phyloP scores from a whole-genome alignment of 192 early-diverging fungal species.

The Piromyces finnis region DNA sequence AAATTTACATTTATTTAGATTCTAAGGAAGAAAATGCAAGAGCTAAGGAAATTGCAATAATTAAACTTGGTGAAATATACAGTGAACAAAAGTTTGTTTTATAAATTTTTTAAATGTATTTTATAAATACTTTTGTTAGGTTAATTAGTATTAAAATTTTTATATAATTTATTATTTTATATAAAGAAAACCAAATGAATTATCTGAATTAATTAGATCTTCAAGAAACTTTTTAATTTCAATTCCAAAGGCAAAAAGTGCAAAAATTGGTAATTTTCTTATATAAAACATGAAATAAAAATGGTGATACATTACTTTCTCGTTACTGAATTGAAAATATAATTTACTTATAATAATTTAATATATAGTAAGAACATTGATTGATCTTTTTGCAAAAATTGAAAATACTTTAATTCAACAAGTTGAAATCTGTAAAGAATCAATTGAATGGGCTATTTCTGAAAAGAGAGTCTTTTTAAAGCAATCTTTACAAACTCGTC shows the following conservation, averaged over 20 bases:
- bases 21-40: conserved; percentile 10
- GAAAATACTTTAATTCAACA: conserved; percentile 73
- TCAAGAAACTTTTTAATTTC: conserved; percentile 60
- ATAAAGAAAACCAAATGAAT: conserved; percentile 49
- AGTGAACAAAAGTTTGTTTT: conserved; percentile 34
- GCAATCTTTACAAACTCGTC: conserved; percentile 84
- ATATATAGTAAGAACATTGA: conserved; percentile 53
- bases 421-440: conserved; percentile 82
- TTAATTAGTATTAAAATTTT: no score
- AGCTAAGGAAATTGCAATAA: conserved; percentile 45
- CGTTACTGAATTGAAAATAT: no score
- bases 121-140: no score
- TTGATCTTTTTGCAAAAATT: conserved; percentile 76
- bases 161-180: no score
- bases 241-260: conserved; percentile 90
- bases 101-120: background rate
- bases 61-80: conserved; percentile 59
- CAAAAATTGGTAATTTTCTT: conserved; percentile 64
- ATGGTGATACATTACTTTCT: no score
- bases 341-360: no score
- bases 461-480: conserved; percentile 92
- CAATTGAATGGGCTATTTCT: conserved; percentile 74
- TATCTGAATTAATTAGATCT: conserved; percentile 62
- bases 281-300: no score
- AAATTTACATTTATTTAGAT: background rate